Percentiles rank a stretch among this genome's conserved stretches.
These are phyloP conservation scores for Dalbergia oliveri DNA, from an alignment of 306 rosid genomes.

Conservation along the genomic window DNA sequence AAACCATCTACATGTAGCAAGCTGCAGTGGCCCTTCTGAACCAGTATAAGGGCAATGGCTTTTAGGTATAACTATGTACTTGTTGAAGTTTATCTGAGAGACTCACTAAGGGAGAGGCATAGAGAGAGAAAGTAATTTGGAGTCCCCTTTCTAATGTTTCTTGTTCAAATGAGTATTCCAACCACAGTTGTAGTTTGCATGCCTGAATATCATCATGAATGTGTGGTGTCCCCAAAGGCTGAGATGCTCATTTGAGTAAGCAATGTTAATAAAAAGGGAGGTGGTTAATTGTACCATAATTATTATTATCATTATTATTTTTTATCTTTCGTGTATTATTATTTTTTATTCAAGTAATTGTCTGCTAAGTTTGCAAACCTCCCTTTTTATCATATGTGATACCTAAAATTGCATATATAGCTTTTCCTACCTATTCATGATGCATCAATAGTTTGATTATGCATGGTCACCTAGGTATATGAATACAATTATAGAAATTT, in stretches of 20 bases:
- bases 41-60: not conserved
- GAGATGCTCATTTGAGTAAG: slow-evolving; percentile 82
- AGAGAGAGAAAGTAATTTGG: not conserved
- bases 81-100: not conserved
- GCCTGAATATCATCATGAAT: not conserved
- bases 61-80: not conserved
- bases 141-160: slow-evolving; percentile 69
- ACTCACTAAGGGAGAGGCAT: too few species aligned
- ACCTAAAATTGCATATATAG: too few species aligned
- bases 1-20: too few species aligned
- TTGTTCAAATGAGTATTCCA: slow-evolving; percentile 99
- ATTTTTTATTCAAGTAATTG: not conserved
- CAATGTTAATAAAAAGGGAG: slow-evolving; percentile 61
- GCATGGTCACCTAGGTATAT: too few species aligned
- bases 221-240: slow-evolving; percentile 35
- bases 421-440: too few species aligned
- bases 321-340: too few species aligned
- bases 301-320: too few species aligned
- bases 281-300: not conserved
- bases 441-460: too few species aligned
- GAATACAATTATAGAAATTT: too few species aligned
- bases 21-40: too few species aligned
- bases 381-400: too few species aligned
- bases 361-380: too few species aligned
- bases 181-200: slow-evolving; percentile 34